phyloP scores from a whole-genome alignment of 331 rosid species.

The Quercus tomentella region DNA sequence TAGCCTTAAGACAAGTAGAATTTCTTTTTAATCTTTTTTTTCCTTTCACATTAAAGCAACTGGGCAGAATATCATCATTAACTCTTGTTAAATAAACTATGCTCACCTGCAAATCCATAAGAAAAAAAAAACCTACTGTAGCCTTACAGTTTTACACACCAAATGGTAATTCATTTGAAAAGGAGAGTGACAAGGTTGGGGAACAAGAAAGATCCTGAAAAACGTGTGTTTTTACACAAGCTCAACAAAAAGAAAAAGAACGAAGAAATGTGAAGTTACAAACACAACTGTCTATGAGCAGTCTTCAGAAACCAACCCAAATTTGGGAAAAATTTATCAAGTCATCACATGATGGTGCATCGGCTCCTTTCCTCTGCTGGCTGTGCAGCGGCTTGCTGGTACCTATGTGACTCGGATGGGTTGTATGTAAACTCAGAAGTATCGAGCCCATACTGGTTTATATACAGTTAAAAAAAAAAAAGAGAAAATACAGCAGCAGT shows the following conservation, averaged over 20 bases:
- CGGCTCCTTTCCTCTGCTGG: constrained; percentile 90
- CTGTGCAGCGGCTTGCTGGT: constrained; percentile 68
- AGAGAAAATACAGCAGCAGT: not conserved
- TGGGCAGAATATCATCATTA: not conserved
- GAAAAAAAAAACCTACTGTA: constrained; percentile 10
- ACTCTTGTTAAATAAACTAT: not conserved
- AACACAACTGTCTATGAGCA: constrained; percentile 11
- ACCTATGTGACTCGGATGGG: constrained; percentile 80
- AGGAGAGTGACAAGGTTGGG: constrained; percentile 1
- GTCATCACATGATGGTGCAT: constrained; percentile 77
- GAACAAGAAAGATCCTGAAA: constrained; percentile 8
- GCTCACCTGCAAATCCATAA: not conserved
- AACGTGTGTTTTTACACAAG: constrained; percentile 21
- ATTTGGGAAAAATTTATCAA: constrained; percentile 19
- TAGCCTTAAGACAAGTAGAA: not conserved
- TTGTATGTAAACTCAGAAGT: constrained; percentile 93
- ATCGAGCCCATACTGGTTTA: constrained; percentile 61
- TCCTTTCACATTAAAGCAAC: not conserved
- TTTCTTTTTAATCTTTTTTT: not conserved
- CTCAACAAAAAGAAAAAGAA: constrained; percentile 19
- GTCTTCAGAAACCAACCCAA: constrained; percentile 16
- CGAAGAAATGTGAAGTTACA: constrained; percentile 19
- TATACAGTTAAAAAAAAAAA: constrained; percentile 10
- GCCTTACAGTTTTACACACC: constrained; percentile 26
- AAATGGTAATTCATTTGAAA: constrained; percentile 14